phyloP scores from a whole-genome alignment of 495 filamentous ascomycete species.

The Chaetomium fimeti region DNA sequence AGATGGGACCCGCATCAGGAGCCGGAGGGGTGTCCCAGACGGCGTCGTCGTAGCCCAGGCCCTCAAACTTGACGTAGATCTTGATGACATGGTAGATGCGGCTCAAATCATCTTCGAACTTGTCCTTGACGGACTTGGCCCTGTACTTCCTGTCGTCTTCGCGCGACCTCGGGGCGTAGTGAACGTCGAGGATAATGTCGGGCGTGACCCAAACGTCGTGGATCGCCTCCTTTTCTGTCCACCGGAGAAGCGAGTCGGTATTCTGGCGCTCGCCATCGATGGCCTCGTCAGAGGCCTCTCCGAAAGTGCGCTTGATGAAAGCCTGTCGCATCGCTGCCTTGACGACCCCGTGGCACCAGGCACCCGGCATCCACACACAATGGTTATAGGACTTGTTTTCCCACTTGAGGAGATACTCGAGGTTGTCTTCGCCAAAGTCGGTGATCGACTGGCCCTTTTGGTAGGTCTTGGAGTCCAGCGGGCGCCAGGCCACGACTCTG shows the following conservation, averaged over 20 bases:
- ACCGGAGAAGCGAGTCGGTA: constrained; percentile 56
- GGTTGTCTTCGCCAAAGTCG: constrained; percentile 61
- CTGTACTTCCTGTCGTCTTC: constrained; percentile 50
- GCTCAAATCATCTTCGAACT: constrained; percentile 63
- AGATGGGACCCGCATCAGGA: constrained; percentile 63
- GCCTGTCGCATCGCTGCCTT: constrained; percentile 61
- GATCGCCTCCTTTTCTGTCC: constrained; percentile 74
- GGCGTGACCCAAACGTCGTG: constrained; percentile 78
- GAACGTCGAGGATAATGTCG: constrained; percentile 83
- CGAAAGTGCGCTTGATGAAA: constrained; percentile 68
- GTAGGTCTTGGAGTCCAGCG: constrained; percentile 53
- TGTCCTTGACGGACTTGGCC: constrained; percentile 33
- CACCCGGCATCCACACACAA: constrained; percentile 79
- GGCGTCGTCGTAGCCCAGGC: constrained; percentile 87
- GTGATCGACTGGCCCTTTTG: constrained; percentile 45
- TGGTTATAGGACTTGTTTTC: constrained; percentile 72
- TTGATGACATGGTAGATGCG: constrained; percentile 65
- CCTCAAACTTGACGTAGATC: constrained; percentile 87
- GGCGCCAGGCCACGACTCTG: constrained; percentile 83
- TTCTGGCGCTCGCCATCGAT: constrained; percentile 21
- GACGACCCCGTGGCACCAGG: constrained; percentile 84
- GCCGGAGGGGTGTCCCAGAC: constrained; percentile 85
- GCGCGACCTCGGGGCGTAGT: constrained; percentile 34
- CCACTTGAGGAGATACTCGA: constrained; percentile 93
- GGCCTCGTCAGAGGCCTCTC: constrained; percentile 33